Percentiles rank a stretch among this genome's conserved stretches.
Evolutionary conservation across 2,329 filamentous ascomycete species (phyloP).

Genomic region (Pleoardoris graminearum): DNA sequence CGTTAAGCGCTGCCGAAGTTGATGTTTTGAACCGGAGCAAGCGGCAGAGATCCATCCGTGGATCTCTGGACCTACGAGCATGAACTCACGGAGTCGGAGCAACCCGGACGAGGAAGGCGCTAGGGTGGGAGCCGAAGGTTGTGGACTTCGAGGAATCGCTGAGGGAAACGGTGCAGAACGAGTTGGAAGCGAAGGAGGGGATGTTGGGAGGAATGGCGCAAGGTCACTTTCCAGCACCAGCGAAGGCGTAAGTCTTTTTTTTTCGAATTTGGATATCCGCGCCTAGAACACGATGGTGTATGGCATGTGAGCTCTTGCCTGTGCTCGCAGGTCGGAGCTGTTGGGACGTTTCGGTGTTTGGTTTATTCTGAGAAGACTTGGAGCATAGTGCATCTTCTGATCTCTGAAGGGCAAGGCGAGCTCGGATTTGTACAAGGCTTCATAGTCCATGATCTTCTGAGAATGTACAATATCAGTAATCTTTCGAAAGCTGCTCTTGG

Average conservation of each 20-base stretch:
- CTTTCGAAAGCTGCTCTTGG: too few species aligned
- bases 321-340: neutral
- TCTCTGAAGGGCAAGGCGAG: too few species aligned
- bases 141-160: conserved; percentile 8
- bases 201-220: conserved; percentile 5
- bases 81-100: conserved; percentile 2
- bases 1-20: neutral
- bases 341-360: too few species aligned
- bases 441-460: too few species aligned
- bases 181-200: conserved; percentile 48
- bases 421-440: too few species aligned
- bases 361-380: too few species aligned
- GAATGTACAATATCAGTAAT: too few species aligned
- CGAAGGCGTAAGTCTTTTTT: neutral
- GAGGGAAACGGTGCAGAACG: conserved; percentile 24
- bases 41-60: neutral
- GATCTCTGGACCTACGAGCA: neutral
- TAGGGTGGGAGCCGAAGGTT: conserved; percentile 2
- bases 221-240: neutral
- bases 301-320: too few species aligned
- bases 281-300: neutral
- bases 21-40: neutral
- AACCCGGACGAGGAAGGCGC: conserved; percentile 4
- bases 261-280: too few species aligned
- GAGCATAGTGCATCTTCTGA: too few species aligned